phyloP scores from a whole-genome alignment of 345 rosid genomes.

The Populus deltoides region DNA sequence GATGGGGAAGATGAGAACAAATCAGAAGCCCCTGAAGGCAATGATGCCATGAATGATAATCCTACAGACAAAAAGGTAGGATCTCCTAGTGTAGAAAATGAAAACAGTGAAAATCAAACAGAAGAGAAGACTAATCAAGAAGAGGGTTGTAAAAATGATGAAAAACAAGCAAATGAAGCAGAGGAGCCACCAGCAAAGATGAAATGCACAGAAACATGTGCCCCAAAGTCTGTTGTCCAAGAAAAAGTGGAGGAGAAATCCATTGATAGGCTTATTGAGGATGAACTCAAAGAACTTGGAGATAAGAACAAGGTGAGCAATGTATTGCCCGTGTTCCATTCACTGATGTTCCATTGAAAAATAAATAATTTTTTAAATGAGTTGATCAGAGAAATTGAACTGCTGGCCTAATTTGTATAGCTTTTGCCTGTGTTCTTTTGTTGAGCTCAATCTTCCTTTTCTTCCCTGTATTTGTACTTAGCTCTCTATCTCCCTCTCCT shows the following conservation, averaged over 20 bases:
- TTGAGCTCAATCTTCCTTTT: neutral
- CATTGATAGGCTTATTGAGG: conserved; percentile 88
- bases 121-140: conserved; percentile 28
- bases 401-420: neutral
- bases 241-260: conserved; percentile 56
- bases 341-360: neutral
- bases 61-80: conserved; percentile 27
- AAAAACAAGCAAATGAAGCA: conserved; percentile 30
- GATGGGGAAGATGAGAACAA: conserved; percentile 30
- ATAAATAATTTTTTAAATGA: neutral
- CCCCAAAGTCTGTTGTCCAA: conserved; percentile 26
- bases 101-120: conserved; percentile 20
- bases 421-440: neutral
- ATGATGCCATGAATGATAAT: conserved; percentile 19
- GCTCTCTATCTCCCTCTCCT: neutral
- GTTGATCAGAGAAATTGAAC: neutral
- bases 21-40: conserved; percentile 16
- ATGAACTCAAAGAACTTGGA: conserved; percentile 83
- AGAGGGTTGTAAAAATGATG: conserved; percentile 31
- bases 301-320: conserved; percentile 79
- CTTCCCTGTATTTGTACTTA: neutral
- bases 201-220: conserved; percentile 47
- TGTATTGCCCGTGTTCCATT: neutral
- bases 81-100: conserved; percentile 21
- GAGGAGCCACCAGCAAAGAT: conserved; percentile 70